A percentile compares a stretch with the other conserved stretches of the same genome.
Conservation (phyloP, 495 filamentous ascomycete species). For the Staphylotrichum longicolle region DNA sequence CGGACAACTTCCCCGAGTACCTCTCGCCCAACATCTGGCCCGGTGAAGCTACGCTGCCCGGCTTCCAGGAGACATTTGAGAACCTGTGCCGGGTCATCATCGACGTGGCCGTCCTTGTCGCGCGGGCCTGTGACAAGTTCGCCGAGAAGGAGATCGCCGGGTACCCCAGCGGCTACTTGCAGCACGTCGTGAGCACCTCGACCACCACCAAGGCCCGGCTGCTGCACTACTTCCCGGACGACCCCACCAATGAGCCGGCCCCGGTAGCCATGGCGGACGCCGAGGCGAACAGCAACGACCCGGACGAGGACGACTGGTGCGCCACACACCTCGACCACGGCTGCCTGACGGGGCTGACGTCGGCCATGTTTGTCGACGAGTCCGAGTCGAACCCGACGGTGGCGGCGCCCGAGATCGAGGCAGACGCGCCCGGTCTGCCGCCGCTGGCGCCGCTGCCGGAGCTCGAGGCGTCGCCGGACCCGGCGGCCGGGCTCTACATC, state of each 20-base stretch:
- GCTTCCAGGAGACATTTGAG: conserved; percentile 69
- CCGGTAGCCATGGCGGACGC: conserved; percentile 22
- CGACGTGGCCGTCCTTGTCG: conserved; percentile 83
- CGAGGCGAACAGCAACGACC: conserved; percentile 33
- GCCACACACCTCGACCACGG: conserved; percentile 92
- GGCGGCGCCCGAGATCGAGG: conserved; percentile 30
- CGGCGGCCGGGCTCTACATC: conserved; percentile 86
- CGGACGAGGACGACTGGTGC: conserved; percentile 90
- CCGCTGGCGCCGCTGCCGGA: conserved; percentile 60
- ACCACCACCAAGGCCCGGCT: conserved; percentile 88
- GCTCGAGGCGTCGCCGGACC: conserved; percentile 70
- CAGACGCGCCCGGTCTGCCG: conserved; percentile 24
- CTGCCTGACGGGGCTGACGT: conserved; percentile 89
- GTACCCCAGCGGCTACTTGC: conserved; percentile 76
- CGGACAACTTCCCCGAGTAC: conserved; percentile 59
- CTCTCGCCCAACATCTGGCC: conserved; percentile 83
- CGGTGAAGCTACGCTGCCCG: conserved; percentile 58
- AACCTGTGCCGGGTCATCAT: conserved; percentile 81
- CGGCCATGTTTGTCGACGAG: conserved; percentile 95
- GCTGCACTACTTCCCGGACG: conserved; percentile 85
- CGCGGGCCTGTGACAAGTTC: conserved; percentile 81
- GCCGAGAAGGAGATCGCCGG: conserved; percentile 70
- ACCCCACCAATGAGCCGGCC: conserved; percentile 25
- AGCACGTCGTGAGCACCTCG: conserved; percentile 79
- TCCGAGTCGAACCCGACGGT: conserved; percentile 46